These are phyloP conservation scores for Tetrapyrgos nigripes DNA, from an alignment of 1,284 basidiomycete species.

Conservation along the genomic window DNA sequence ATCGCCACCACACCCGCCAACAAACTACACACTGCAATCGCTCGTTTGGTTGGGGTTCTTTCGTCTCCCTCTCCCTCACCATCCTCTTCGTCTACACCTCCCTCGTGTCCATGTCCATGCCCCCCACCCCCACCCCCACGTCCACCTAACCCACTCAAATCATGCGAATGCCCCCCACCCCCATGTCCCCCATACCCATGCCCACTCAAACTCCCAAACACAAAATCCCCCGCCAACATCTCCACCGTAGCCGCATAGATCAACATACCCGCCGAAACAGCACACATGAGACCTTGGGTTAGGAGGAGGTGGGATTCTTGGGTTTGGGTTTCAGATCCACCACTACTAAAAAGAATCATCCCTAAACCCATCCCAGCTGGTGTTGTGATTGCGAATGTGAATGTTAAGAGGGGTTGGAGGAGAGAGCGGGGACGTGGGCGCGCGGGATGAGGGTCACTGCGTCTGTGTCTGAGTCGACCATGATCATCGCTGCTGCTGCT, in stretches of 20 bases:
- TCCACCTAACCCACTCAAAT: conserved; percentile 21
- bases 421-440: conserved; percentile 37
- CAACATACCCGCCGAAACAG: conserved; percentile 80
- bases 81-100: too few species aligned
- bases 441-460: too few species aligned
- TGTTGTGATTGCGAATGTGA: conserved; percentile 75
- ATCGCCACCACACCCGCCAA: conserved; percentile 15
- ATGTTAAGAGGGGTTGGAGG: conserved; percentile 61
- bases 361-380: conserved; percentile 71
- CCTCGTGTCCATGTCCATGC: conserved; percentile 11
- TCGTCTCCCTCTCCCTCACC: conserved; percentile 39
- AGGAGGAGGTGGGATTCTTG: conserved; percentile 53
- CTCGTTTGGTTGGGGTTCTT: neutral
- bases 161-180: conserved; percentile 36
- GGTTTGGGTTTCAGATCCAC: conserved; percentile 27
- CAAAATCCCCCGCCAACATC: conserved; percentile 83
- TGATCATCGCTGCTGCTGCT: too few species aligned
- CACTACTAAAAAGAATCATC: conserved; percentile 45
- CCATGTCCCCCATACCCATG: conserved; percentile 45
- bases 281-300: conserved; percentile 73
- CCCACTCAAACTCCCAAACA: conserved; percentile 57
- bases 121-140: conserved; percentile 18
- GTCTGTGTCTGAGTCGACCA: too few species aligned
- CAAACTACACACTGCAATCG: conserved; percentile 14
- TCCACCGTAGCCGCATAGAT: conserved; percentile 81